A percentile compares a stretch with the other conserved stretches of the same genome.
These are phyloP conservation scores for Citrullus mucosospermus DNA, from an alignment of 306 rosid species.

Conservation along the genomic window DNA sequence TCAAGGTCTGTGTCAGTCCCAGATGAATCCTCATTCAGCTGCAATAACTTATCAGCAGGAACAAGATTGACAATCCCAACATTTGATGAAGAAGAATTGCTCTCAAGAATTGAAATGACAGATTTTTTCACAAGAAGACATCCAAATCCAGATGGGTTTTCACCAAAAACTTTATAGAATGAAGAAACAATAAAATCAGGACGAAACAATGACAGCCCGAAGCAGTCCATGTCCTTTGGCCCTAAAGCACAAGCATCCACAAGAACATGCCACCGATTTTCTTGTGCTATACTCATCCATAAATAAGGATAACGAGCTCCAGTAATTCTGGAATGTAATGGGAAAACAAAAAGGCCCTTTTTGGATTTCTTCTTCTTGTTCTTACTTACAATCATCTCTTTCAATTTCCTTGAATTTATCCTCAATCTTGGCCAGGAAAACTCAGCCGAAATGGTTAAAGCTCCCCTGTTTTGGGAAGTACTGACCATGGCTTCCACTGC, in stretches of 20 bases:
- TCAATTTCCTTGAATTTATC: slow-evolving; percentile 48
- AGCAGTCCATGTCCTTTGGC: slow-evolving; percentile 83
- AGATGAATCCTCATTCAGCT: slow-evolving; percentile 39
- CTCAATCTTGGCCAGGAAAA: slow-evolving; percentile 93
- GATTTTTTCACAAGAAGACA: slow-evolving; percentile 79
- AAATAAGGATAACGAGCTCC: slow-evolving; percentile 84
- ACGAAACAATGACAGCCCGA: slow-evolving; percentile 65
- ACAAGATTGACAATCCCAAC: slow-evolving; percentile 71
- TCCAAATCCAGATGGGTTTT: slow-evolving; percentile 93
- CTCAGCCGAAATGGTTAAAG: slow-evolving; percentile 50
- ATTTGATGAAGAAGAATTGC: slow-evolving; percentile 16
- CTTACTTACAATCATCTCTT: slow-evolving; percentile 51
- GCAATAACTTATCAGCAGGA: slow-evolving; percentile 27
- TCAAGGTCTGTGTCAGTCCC: slow-evolving; percentile 31
- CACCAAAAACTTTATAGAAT: slow-evolving; percentile 77
- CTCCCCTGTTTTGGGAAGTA: slow-evolving; percentile 65
- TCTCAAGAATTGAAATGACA: slow-evolving; percentile 34
- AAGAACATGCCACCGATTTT: slow-evolving; percentile 77
- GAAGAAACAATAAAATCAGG: slow-evolving; percentile 82
- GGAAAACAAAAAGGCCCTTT: slow-evolving; percentile 73
- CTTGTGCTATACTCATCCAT: slow-evolving; percentile 84
- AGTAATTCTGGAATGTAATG: slow-evolving; percentile 73
- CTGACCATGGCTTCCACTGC: slow-evolving; percentile 60
- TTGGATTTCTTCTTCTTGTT: slow-evolving; percentile 37
- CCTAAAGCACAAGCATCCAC: slow-evolving; percentile 87